Evolutionary conservation across 1,284 basidiomycete genomes (phyloP).

Genomic region (Microbotryum silenes-acaulis): DNA sequence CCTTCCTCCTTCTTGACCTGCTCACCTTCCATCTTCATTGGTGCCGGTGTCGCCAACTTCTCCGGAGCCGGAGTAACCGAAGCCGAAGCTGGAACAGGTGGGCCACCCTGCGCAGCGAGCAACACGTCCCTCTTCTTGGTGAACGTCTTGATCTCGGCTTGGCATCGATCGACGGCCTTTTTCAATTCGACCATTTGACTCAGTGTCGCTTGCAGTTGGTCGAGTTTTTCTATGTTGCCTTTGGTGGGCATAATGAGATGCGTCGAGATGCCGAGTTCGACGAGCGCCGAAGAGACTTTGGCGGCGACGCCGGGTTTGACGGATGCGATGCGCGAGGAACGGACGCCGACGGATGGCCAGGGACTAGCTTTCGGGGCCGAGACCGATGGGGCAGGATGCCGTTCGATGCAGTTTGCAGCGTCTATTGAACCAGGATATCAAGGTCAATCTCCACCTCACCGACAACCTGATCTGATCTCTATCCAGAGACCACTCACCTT

Average conservation of each 20-base stretch:
- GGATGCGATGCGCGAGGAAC: constrained; percentile 69
- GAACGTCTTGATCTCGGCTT: constrained; percentile 68
- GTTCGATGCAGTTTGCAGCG: constrained; percentile 63
- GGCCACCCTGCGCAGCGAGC: neutral
- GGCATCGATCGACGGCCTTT: constrained; percentile 72
- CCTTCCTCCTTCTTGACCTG: constrained; percentile 22
- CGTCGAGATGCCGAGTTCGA: constrained; percentile 65
- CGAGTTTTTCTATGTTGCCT: constrained; percentile 63
- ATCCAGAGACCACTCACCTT: constrained; percentile 17
- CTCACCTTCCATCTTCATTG: constrained; percentile 2
- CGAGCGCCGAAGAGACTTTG: constrained; percentile 63
- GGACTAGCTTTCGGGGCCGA: constrained; percentile 60
- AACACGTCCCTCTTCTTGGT: constrained; percentile 55
- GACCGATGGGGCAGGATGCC: constrained; percentile 55
- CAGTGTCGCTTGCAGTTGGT: constrained; percentile 63
- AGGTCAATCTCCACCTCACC: too few relatives aligned
- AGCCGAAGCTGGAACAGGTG: too few relatives aligned
- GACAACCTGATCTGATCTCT: neutral
- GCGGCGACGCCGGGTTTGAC: constrained; percentile 64
- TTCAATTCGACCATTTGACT: constrained; percentile 73
- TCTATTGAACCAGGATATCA: constrained; percentile 45
- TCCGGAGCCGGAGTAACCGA: too few relatives aligned
- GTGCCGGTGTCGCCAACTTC: too few relatives aligned
- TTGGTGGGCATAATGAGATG: constrained; percentile 85
- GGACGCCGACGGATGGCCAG: constrained; percentile 59